Evolutionary conservation across 805 yeast species (phyloP).

Genomic region (Zygosaccharomyces pseudorouxii): DNA sequence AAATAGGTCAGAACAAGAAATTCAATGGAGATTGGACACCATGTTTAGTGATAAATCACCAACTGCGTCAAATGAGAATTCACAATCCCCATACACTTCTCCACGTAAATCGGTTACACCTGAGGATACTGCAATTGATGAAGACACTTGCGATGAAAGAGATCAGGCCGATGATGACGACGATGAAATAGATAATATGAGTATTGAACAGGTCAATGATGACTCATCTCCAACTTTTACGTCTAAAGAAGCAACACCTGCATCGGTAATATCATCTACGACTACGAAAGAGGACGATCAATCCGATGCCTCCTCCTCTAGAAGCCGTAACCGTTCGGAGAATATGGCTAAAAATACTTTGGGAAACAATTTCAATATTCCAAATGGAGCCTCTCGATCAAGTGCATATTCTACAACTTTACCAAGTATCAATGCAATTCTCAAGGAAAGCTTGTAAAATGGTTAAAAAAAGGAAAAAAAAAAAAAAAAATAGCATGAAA

Average conservation of each 20-base stretch:
- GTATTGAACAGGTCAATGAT: conserved; percentile 17
- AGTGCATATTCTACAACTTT: conserved; percentile 16
- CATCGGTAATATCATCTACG: conserved; percentile 16
- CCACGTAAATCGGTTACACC: conserved; percentile 22
- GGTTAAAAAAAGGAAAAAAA: background rate
- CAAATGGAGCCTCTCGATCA: conserved; percentile 4
- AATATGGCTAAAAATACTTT: conserved; percentile 2
- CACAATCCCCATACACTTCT: conserved; percentile 19
- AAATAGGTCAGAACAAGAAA: conserved; percentile 68
- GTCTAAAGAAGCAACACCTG: conserved; percentile 22
- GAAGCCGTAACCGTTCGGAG: conserved; percentile 5
- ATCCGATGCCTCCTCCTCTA: conserved; percentile 3
- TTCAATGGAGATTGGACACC: conserved; percentile 54
- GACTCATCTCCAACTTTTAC: conserved; percentile 9
- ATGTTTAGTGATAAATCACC: conserved; percentile 25
- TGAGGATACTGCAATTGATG: conserved; percentile 24
- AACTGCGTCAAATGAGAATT: conserved; percentile 7
- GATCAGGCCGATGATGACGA: conserved; percentile 17
- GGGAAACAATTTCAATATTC: conserved; percentile 7
- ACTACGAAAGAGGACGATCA: conserved; percentile 12
- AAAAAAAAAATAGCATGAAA: background rate
- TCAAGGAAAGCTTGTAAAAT: conserved; percentile 23
- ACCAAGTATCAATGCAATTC: conserved; percentile 29
- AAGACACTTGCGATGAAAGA: conserved; percentile 17
- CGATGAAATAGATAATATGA: conserved; percentile 18